Evolutionary conservation across 2,329 filamentous ascomycete genomes (phyloP), one percentile per base, ranked within the genome.

Genomic region (Alternaria atra): DNA sequence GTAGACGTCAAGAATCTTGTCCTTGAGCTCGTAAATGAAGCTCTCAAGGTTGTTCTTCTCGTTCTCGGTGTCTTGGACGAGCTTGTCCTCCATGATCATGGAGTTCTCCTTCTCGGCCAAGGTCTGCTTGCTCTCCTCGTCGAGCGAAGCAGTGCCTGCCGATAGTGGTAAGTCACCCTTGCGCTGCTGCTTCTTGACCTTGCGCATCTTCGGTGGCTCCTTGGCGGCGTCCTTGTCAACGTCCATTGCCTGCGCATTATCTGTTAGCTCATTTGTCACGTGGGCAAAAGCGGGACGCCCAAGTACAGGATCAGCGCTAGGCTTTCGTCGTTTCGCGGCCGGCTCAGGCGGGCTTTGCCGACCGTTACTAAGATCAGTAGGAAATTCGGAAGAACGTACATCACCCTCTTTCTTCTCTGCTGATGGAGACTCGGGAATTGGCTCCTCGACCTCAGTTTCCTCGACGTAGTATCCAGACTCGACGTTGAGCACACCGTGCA

Each of bases 21-120:
- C 93, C 73, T 94, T 91, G 78, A 97, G 87, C 75, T 98, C 94
- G 83, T 99, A 99, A 82, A 98, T 97, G 83, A 91, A 97, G 25
- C 92, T 90, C 86, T 99, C 95, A 55, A 99, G 91, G 83, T 98
- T 94, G 85, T 99, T 99, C 92, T 98, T 99, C 89, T 97, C 97
- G 85, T 98, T 93, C 79, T 98, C 95, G 37, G 95, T 99, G 80
- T 98, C 95, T 72, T 92, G 92, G 58, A 99, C 94, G 60, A 98
- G 90, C 87, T 98, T 99, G 84, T 99, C 95, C 82, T 97, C 93
- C 89, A 97, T 94, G 72, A 93, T 89, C 95, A 99, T 98, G 72
- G 89, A 79, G 69, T 89, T 86, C 84, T 99, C 95, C 80, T 90
- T 90, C 86, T 99, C 95, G 52, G 85, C 81, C 68, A 89, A 84